Evolutionary conservation across 2,329 filamentous ascomycete genomes (phyloP), one percentile per base, ranked within the genome.

Genomic region (Hypoxylon sp.): DNA sequence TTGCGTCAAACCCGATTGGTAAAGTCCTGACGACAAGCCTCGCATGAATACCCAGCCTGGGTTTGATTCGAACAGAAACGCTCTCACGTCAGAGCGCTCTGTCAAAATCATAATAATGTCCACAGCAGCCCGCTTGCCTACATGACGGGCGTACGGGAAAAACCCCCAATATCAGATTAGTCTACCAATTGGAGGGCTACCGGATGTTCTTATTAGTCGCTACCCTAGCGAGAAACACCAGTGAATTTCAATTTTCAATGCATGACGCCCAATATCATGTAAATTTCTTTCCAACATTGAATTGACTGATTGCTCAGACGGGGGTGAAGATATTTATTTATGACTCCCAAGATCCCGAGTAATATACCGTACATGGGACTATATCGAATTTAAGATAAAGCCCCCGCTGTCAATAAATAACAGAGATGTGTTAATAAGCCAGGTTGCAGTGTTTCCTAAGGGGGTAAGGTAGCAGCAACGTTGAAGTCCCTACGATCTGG

Each of bases 371-470:
- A 30, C 25, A 27, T 27, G 25, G 25, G 25, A 27, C n/a, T n/a
- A 10, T 40, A 33, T 57, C 40, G 35, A 61, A 50, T 48, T 57
- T 62, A 40, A 66, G 48, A 61, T 55, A 59, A 59, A 53, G 60
- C 31, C 59, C 33, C 64, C 64, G 59, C 64, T 25, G 20, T 49
- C 20, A 56, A 60, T 55, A 50, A 44, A 60, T 59, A 63, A 56
- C 33, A 42, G n/a, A 54, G 46, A 27, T 54, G 22, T 62, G 22
- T 62, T 63, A 62, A 55, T 50, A 44, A 35, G 44, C 42, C 14
- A 37, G 33, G 50, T 37, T 33, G 31, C 14, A 22, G 10, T 48
- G 27, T 44, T 44, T 44, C 40, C 40, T 11, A 44, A 44, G 17
- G 8, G 20, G 10, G 17, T 58, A 58, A 58, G 55, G 55, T 58